Base-by-base conservation (phyloP, 805 yeast species). In the Suhomyces vadensis region DNA sequence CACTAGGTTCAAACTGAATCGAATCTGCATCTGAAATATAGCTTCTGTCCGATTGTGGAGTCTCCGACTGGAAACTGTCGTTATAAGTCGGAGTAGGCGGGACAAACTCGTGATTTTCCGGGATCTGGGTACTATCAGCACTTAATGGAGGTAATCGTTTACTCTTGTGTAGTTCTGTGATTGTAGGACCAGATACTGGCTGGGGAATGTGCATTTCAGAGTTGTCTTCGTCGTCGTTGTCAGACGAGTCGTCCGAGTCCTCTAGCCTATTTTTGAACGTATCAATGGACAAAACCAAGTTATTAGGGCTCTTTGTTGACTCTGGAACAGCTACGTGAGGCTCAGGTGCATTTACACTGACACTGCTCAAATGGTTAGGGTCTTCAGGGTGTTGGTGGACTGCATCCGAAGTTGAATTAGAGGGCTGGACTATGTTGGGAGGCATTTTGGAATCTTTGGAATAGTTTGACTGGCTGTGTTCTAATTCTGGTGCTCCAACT, bases 21-120 rank as follows among this genome's bases (percentile, higher is more conserved):
- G 73, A 67, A 47, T 69, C 73, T 5, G 64, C 63, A 39, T 70
- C 75, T 1, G 74, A 69, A 29, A 53, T 57, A 44, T 57, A 69
- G 42, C 74, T 69, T 39, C 51, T 46, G 14, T 69, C 73, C 1
- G 73, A 65, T 24, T 43, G 46, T 9, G 73, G 71, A 6, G 73
- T 64, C 14, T 64, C 69, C 16, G 67, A 59, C n/a, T 45, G 37
- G n/a, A 38, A 37, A 22, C 43, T 36, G 2, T 44, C 42, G 39
- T 26, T 47, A 41, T 51, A 64, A 0, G 61, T 58, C 2, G 69
- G 68, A 1, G 68, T 59, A 4, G 71, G 71, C 1, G 69, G 69
- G 7, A 26, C 44, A 31, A 42, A 36, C 19, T 27, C n/a, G 33
- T 6, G 19, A 2, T 14, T 29, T 20, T 2, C 8, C 20, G n/a